A percentile compares a stretch with the other conserved stretches of the same genome.
These are phyloP conservation scores for Myotisia sp. DNA, from an alignment of 2,329 filamentous ascomycete species.

Conservation along the genomic window DNA sequence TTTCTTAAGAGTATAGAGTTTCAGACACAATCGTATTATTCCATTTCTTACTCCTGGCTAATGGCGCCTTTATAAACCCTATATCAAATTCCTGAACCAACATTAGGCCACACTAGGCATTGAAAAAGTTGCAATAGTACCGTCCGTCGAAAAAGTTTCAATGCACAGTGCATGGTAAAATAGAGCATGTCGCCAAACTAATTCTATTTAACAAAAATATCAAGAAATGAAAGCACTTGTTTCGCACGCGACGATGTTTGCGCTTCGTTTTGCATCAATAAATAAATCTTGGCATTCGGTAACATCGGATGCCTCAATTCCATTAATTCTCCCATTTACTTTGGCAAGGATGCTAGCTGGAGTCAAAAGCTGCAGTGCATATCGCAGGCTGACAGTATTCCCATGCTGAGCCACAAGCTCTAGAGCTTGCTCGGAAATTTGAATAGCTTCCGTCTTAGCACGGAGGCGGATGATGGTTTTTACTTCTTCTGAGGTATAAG, in stretches of 20 bases:
- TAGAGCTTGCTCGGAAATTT: constrained; percentile 66
- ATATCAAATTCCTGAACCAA: too few relatives aligned
- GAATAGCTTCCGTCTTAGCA: constrained; percentile 64
- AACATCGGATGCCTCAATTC: constrained; percentile 62
- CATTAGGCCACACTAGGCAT: too few relatives aligned
- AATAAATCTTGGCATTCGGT: constrained; percentile 72
- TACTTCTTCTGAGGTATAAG: constrained; percentile 79
- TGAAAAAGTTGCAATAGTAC: too few relatives aligned
- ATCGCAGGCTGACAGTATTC: constrained; percentile 76
- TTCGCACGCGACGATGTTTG: constrained; percentile 52
- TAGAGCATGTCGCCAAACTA: too few relatives aligned
- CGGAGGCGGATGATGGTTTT: constrained; percentile 80
- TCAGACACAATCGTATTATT: too few relatives aligned
- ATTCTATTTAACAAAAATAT: constrained; percentile 19
- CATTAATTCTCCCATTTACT: constrained; percentile 59
- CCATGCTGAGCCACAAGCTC: constrained; percentile 79
- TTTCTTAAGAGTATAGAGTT: too few relatives aligned
- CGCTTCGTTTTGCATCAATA: constrained; percentile 67
- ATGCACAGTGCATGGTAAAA: too few relatives aligned
- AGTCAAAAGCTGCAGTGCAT: constrained; percentile 81
- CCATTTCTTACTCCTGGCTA: too few relatives aligned
- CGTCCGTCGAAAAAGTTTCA: too few relatives aligned
- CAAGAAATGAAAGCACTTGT: constrained; percentile 52
- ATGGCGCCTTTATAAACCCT: too few relatives aligned
- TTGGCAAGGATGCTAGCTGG: constrained; percentile 82